phyloP scores from a whole-genome alignment of 78 protist genomes.

The Chrysochromulina tobinii region DNA sequence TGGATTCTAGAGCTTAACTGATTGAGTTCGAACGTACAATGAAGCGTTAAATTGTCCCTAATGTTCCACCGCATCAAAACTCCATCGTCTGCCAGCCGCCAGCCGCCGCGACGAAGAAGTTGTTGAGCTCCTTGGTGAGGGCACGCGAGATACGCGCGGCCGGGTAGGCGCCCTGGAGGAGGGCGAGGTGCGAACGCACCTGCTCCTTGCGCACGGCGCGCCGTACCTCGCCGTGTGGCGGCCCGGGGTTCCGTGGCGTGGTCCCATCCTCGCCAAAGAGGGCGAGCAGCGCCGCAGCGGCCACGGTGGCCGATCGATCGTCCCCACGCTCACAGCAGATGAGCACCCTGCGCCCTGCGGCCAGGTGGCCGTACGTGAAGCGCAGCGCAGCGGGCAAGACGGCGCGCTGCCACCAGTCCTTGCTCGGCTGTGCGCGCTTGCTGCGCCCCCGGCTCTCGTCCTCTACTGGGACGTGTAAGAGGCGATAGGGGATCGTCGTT shows the following conservation, averaged over 20 bases:
- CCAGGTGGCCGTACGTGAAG: not conserved
- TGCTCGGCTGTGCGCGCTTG: conserved; percentile 23
- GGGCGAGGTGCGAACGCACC: not conserved
- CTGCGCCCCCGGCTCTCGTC: not conserved
- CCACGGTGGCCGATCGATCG: not conserved
- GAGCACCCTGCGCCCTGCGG: not conserved
- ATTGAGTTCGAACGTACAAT: too few species aligned
- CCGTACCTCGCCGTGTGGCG: not conserved
- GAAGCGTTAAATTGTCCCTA: too few species aligned
- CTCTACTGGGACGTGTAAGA: not conserved
- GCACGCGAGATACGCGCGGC: not conserved
- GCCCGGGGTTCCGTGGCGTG: not conserved
- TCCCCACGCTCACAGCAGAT: not conserved
- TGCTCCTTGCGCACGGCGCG: not conserved
- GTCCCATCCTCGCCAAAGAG: not conserved
- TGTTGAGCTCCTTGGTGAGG: not conserved
- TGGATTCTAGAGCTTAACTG: too few species aligned
- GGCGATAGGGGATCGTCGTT: too few species aligned
- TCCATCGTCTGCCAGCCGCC: not conserved
- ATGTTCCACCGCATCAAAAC: too few species aligned
- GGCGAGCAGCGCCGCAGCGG: not conserved
- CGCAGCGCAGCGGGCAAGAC: not conserved
- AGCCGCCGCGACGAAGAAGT: not conserved
- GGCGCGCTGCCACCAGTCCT: not conserved
- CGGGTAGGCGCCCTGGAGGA: not conserved